Base-by-base conservation (phyloP, 2,329 filamentous ascomycete species). In the Aaosphaeria arxii region DNA sequence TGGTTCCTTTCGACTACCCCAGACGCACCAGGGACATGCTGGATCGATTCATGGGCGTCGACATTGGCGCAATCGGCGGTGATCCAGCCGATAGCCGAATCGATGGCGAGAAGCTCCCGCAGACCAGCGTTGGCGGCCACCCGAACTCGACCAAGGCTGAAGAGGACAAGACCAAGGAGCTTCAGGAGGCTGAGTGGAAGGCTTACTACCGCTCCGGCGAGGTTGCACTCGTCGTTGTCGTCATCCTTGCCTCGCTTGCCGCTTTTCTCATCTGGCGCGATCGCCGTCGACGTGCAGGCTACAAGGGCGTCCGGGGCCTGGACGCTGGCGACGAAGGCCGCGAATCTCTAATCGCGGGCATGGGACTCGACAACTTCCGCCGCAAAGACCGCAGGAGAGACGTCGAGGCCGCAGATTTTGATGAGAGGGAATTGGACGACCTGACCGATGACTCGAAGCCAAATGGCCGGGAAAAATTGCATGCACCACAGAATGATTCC, bases 1-100 rank as follows among this genome's bases (percentile, higher is more conserved):
- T 99, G 94, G 94, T 99, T 1, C 95, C 94, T 1, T 97, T 94
- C 64, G 92, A 99, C 71, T 88, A 88, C 60, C 86, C 92, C 1
- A 85, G 90, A 42, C 86, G 91, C 51, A 88, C 86, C 17, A 84
- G 92, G 52, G 94, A 97, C 69, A 99, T 99, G 94, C 84, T 99
- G 11, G 92, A 99, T 71, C 88, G 94, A 38, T 96, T 99, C 74
- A 90, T 97, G 81, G 83, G 84, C 43, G 89, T 99, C 38, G 91
- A 97, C 65, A 95, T 97, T 56, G 87, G 83, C 59, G 87, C 82
- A 63, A 95, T 96, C 56, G 92, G 92, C 49, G 91, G 89, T 44
- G 74, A 76, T 44, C 89, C 91, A 0, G 81, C 85, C 1, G 88
- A 95, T 69, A 91, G 86, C 49, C 81, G 82, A 31, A 86, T 96